These are phyloP conservation scores for Penicillium bialowiezense DNA, from an alignment of 495 filamentous ascomycete species.

Conservation along the genomic window DNA sequence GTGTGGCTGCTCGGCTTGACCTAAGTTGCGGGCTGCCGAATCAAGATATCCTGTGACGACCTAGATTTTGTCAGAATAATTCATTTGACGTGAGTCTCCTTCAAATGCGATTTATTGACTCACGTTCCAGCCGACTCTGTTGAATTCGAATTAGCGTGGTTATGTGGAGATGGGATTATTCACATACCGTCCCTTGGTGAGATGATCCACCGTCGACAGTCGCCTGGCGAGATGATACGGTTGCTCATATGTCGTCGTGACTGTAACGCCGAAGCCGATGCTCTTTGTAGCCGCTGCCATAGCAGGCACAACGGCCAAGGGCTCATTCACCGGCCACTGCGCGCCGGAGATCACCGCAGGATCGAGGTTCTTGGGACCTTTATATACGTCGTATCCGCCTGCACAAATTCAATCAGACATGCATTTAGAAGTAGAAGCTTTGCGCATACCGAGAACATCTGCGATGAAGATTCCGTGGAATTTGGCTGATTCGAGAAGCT, in stretches of 20 bases:
- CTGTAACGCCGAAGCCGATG: slow-evolving; percentile 68
- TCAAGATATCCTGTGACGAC: slow-evolving; percentile 69
- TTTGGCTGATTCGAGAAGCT: slow-evolving; percentile 47
- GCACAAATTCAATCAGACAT: background rate
- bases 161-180: background rate
- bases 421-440: background rate
- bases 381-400: slow-evolving; percentile 67
- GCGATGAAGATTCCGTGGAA: slow-evolving; percentile 60
- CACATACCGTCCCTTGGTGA: slow-evolving; percentile 58
- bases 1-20: slow-evolving; percentile 49
- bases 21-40: slow-evolving; percentile 62
- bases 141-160: background rate
- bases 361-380: slow-evolving; percentile 53
- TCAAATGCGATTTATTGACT: too few relatives aligned
- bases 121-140: slow-evolving; percentile 56
- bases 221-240: slow-evolving; percentile 67
- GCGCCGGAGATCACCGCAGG: slow-evolving; percentile 58
- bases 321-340: slow-evolving; percentile 65
- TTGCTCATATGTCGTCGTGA: slow-evolving; percentile 67
- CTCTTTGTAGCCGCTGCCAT: slow-evolving; percentile 56
- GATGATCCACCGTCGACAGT: slow-evolving; percentile 64
- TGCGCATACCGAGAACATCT: slow-evolving; percentile 51
- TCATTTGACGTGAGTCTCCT: too few relatives aligned
- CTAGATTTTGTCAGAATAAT: slow-evolving; percentile 14
- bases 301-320: slow-evolving; percentile 40